Base-by-base conservation (phyloP, 257 asterid species). In the Cruciata laevipes region DNA sequence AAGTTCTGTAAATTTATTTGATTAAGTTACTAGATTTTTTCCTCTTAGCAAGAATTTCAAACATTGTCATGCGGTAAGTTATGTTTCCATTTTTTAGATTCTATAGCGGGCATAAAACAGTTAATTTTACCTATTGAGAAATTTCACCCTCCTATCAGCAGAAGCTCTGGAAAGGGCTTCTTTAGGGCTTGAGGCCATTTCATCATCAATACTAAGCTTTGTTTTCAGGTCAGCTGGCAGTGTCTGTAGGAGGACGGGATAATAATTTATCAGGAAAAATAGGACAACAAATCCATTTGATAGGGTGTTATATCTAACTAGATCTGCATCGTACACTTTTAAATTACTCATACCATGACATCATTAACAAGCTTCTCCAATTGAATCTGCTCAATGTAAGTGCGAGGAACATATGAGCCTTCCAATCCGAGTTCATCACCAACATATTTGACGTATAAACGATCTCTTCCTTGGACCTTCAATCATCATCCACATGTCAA, bases 81-180 rank as follows among this genome's bases (percentile, higher is more conserved):
- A n/a, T n/a, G n/a, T 23, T 24, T 1, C 30, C 30, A 21, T 23
- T 56, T 18, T 21, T 23, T 24, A 53, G 27, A 53, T 25, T 58
- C 24, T 58, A 10, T 12, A 58, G 35, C 32, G 24, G 62, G 62
- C 14, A 24, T 33, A 14, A 65, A 66, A 20, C 14, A 61, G 66
- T 17, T 61, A 9, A 37, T 17, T 49, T n/a, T 75, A 81, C 99
- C 96, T 90, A 74, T 85, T 94, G 69, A 94, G 90, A 75, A 90
- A 90, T 80, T 94, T 88, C 61, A 69, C 74, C 86, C 99, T 83
- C 82, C 99, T 85, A 74, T 94, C 97, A 56, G 95, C 79, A 12
- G 99, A 94, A 78, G 99, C 99, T 73, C 94, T 85, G 65, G 95
- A 88, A 51, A 93, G 75, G 69, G 99, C 99, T 87, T 94, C 99